These are phyloP conservation scores for Dictyostelium citrinum DNA, from an alignment of 78 protist genomes.

Conservation along the genomic window DNA sequence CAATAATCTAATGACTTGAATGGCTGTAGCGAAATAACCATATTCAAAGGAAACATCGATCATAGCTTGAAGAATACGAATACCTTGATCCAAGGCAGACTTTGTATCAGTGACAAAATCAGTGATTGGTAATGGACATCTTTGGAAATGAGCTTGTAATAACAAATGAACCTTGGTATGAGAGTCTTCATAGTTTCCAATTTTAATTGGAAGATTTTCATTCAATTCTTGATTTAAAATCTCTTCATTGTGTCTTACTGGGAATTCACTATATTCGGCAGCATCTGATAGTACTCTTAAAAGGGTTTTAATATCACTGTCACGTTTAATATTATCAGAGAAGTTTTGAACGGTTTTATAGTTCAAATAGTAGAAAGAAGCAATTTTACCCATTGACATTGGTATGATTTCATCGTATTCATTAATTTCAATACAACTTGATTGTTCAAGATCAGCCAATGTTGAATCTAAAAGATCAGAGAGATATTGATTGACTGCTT, in stretches of 20 bases:
- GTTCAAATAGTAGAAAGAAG: slow-evolving; percentile 97
- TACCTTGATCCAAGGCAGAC: slow-evolving; percentile 94
- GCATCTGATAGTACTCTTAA: slow-evolving; percentile 80
- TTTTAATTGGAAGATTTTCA: slow-evolving; percentile 80
- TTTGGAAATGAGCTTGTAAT: slow-evolving; percentile 94
- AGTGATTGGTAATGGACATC: slow-evolving; percentile 89
- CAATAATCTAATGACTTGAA: slow-evolving; percentile 71
- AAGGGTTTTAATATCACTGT: slow-evolving; percentile 40
- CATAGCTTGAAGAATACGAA: slow-evolving; percentile 94
- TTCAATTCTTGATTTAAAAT: slow-evolving; percentile 87
- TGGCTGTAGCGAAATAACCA: slow-evolving; percentile 79
- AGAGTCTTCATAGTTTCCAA: slow-evolving; percentile 75
- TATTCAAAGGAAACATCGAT: slow-evolving; percentile 92
- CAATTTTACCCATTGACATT: slow-evolving; percentile 90
- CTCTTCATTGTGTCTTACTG: slow-evolving; percentile 99
- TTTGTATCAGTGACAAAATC: slow-evolving; percentile 97
- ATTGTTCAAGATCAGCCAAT: slow-evolving; percentile 58
- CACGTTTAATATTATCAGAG: slow-evolving; percentile 9
- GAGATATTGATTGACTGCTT: slow-evolving; percentile 64
- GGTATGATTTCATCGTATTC: slow-evolving; percentile 69
- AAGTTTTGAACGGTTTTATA: slow-evolving; percentile 89
- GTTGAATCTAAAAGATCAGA: slow-evolving; percentile 85
- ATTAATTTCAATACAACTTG: slow-evolving; percentile 38
- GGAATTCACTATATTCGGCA: slow-evolving; percentile 92
- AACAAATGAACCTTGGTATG: slow-evolving; percentile 94